phyloP scores from a whole-genome alignment of 1,139 yeast species.

The Taphrina communis region DNA sequence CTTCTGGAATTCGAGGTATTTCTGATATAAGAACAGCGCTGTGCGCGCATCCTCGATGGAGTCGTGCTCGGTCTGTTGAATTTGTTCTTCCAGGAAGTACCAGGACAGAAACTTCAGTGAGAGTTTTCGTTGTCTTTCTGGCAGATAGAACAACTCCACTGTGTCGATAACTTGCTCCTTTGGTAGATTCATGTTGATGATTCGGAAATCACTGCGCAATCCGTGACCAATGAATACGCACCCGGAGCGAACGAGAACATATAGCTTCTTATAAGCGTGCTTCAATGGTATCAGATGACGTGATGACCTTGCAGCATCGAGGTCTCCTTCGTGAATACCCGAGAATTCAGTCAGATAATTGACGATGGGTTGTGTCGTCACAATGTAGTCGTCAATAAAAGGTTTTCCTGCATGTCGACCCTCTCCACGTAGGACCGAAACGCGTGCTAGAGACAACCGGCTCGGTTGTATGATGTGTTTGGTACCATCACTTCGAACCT shows the following conservation, averaged over 20 bases:
- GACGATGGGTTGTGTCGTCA: slow-evolving; percentile 66
- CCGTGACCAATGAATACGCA: slow-evolving; percentile 97
- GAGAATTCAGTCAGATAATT: slow-evolving; percentile 90
- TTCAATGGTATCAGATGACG: slow-evolving; percentile 79
- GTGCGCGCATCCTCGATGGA: slow-evolving; percentile 94
- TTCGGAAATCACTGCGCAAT: slow-evolving; percentile 84
- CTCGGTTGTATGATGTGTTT: slow-evolving; percentile 76
- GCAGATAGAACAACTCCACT: slow-evolving; percentile 73
- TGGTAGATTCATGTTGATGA: slow-evolving; percentile 78
- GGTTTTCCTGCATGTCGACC: slow-evolving; percentile 74
- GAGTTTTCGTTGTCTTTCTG: slow-evolving; percentile 73
- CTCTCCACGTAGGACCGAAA: slow-evolving; percentile 82
- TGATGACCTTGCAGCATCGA: slow-evolving; percentile 70
- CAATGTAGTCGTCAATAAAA: slow-evolving; percentile 91
- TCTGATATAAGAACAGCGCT: slow-evolving; percentile 77
- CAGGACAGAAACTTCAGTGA: slow-evolving; percentile 90
- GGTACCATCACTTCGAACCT: slow-evolving; percentile 72
- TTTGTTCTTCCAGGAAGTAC: slow-evolving; percentile 71
- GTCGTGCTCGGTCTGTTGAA: slow-evolving; percentile 93
- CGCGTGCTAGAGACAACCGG: slow-evolving; percentile 79
- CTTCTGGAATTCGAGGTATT: slow-evolving; percentile 66
- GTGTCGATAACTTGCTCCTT: slow-evolving; percentile 86
- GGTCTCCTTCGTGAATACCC: slow-evolving; percentile 91
- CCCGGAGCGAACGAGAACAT: slow-evolving; percentile 86
- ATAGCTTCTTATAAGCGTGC: slow-evolving; percentile 79